phyloP scores from a whole-genome alignment of 2,329 filamentous ascomycete genomes.

The Ceratocystis variospora region DNA sequence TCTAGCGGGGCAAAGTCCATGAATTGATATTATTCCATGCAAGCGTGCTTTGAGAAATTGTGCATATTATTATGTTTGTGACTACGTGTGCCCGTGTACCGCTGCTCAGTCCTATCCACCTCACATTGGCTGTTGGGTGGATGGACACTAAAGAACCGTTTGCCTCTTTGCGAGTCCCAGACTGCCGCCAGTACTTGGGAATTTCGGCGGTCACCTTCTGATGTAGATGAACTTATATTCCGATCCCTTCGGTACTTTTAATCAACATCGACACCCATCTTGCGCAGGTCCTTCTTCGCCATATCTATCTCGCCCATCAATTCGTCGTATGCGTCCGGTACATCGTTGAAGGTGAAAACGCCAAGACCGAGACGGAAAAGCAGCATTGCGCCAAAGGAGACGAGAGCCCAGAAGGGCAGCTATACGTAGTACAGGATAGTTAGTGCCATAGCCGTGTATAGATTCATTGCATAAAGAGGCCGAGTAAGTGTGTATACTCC shows the following conservation, averaged over 20 bases:
- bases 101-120: neutral
- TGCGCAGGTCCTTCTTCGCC: conserved; percentile 59
- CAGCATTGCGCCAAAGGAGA: conserved; percentile 82
- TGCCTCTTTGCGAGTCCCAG: neutral
- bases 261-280: conserved; percentile 66
- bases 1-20: conserved; percentile 23
- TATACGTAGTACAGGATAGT: conserved; percentile 27
- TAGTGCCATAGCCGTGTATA: neutral
- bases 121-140: no score
- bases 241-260: conserved; percentile 27
- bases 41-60: neutral
- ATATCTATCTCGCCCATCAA: conserved; percentile 71
- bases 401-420: conserved; percentile 86
- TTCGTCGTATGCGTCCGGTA: conserved; percentile 71
- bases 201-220: neutral
- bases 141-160: neutral
- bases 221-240: neutral
- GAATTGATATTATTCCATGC: neutral
- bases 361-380: conserved; percentile 85
- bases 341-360: conserved; percentile 92
- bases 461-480: neutral
- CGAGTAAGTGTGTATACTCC: neutral
- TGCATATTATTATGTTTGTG: neutral
- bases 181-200: neutral
- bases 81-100: neutral